Evolutionary conservation across 192 early-diverging fungal species (phyloP).

Genomic region (Entrophospora sp.): DNA sequence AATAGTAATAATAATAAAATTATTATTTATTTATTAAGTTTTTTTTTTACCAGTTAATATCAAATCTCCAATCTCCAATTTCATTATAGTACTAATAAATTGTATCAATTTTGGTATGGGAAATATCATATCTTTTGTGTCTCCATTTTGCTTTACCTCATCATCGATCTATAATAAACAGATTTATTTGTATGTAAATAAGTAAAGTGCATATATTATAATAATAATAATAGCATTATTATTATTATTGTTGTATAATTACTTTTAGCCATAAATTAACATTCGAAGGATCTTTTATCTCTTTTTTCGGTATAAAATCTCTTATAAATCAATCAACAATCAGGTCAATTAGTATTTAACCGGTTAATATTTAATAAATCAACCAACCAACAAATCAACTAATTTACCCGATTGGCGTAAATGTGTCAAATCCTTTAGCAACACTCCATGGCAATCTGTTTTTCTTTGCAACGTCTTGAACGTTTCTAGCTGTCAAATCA

Average conservation of each 20-base stretch:
- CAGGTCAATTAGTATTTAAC: not conserved
- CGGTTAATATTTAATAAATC: not conserved
- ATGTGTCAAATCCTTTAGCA: conserved; percentile 94
- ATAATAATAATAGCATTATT: not conserved
- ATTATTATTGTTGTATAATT: too few relatives aligned
- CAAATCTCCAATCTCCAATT: conserved; percentile 80
- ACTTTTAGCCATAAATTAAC: conserved; percentile 71
- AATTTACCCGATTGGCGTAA: conserved; percentile 72
- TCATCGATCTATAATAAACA: conserved; percentile 47
- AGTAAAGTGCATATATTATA: not conserved
- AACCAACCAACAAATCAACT: not conserved
- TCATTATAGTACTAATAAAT: conserved; percentile 81
- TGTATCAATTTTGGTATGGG: conserved; percentile 73
- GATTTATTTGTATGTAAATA: not conserved
- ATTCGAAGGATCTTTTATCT: conserved; percentile 62
- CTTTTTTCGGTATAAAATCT: conserved; percentile 65
- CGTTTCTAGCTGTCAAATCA: conserved; percentile 87
- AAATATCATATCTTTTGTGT: conserved; percentile 90
- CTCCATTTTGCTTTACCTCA: conserved; percentile 70
- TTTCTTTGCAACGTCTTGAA: conserved; percentile 77
- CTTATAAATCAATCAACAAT: conserved; percentile 21
- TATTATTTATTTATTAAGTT: not conserved
- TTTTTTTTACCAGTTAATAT: conserved; percentile 66
- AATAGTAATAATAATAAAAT: not conserved
- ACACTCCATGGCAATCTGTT: conserved; percentile 80